Evolutionary conservation across 257 asterid species (phyloP).

Genomic region (Nicotiana tabacum): DNA sequence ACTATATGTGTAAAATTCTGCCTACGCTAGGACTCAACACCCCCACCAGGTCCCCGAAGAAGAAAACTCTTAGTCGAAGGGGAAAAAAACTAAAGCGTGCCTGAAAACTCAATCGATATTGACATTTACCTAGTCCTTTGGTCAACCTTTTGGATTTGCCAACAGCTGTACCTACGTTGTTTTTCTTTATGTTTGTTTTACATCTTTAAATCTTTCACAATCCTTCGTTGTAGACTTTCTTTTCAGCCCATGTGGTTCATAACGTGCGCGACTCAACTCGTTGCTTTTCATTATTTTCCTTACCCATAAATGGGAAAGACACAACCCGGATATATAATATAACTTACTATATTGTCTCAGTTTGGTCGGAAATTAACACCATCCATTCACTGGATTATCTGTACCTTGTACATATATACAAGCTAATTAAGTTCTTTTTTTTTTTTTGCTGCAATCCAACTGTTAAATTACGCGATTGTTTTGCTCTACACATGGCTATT

Average conservation of each 20-base stretch:
- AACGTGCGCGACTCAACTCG: background rate
- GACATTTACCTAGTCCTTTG: background rate
- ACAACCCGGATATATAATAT: background rate
- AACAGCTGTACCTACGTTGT: background rate
- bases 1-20: too few species aligned
- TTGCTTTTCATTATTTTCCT: background rate
- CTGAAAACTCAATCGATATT: background rate
- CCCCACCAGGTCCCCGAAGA: too few species aligned
- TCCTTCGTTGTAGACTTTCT: background rate
- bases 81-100: too few species aligned
- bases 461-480: background rate
- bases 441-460: too few species aligned
- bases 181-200: background rate
- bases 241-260: background rate
- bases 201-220: background rate
- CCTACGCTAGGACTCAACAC: too few species aligned
- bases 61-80: too few species aligned
- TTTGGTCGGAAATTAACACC: background rate
- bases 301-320: background rate
- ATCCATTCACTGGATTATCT: background rate
- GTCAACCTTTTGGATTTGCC: background rate
- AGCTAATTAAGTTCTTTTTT: too few species aligned
- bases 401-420: background rate
- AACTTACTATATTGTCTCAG: background rate
- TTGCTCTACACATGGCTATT: background rate